Percentiles rank a stretch among this genome's conserved stretches.
Conservation (phyloP, 352 stramenopile species). For the Globisporangium barbulae region DNA sequence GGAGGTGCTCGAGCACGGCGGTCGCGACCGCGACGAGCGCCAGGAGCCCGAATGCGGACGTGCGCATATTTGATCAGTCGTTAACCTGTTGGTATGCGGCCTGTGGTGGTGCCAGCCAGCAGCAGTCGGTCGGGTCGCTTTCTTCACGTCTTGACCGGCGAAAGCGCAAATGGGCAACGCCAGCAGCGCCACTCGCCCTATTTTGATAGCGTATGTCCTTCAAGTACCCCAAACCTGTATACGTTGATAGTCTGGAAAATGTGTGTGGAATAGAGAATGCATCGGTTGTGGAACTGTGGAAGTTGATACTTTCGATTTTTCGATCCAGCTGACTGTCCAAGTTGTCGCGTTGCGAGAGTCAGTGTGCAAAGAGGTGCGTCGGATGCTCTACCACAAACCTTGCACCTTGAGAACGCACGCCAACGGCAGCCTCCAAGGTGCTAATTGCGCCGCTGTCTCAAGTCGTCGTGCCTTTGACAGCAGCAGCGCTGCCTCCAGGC, state of each 20-base stretch:
- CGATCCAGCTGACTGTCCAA: background rate
- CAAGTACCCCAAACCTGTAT: background rate
- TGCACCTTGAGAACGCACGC: background rate
- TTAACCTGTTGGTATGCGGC: background rate
- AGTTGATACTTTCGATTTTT: background rate
- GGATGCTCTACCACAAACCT: too few relatives aligned
- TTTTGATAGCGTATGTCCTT: background rate
- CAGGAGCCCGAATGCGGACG: constrained; percentile 16
- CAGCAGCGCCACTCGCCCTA: background rate
- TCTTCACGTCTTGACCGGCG: background rate
- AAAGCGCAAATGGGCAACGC: background rate
- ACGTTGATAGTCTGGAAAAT: background rate
- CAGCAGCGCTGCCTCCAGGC: too few relatives aligned
- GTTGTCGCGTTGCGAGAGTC: background rate
- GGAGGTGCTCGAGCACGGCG: constrained; percentile 22
- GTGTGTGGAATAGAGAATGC: background rate
- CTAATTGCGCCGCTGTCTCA: too few relatives aligned
- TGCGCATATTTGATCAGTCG: background rate
- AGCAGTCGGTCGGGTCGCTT: background rate
- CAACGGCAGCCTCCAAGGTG: too few relatives aligned
- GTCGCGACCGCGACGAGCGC: constrained; percentile 23
- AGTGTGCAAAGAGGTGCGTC: background rate
- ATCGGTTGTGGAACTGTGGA: background rate
- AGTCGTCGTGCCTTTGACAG: too few relatives aligned
- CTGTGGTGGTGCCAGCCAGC: background rate